These are phyloP conservation scores for Phytophthora nicotianae DNA, from an alignment of 352 stramenopile genomes.

Conservation along the genomic window DNA sequence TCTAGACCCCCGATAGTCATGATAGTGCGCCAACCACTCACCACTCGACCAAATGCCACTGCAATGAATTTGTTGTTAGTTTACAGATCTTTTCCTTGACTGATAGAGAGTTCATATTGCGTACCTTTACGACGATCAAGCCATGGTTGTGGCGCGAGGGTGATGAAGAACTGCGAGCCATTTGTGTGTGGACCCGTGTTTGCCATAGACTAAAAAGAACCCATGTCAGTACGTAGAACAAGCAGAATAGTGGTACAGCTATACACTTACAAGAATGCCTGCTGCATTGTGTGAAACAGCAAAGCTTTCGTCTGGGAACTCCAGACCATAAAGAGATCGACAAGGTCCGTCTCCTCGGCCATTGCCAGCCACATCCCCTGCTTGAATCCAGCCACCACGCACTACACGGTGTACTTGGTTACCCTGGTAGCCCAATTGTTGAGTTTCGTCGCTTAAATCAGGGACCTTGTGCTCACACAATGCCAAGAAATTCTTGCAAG, in stretches of 20 bases:
- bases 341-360: conserved; percentile 55
- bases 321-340: conserved; percentile 60
- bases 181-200: conserved; percentile 96
- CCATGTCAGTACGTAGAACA: too few relatives aligned
- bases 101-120: background rate
- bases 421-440: conserved; percentile 55
- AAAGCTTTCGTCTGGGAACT: conserved; percentile 81
- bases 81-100: background rate
- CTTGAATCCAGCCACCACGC: conserved; percentile 73
- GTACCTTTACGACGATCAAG: conserved; percentile 76
- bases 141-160: conserved; percentile 68
- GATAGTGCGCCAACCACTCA: conserved; percentile 66
- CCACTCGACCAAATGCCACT: conserved; percentile 81
- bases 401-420: conserved; percentile 73
- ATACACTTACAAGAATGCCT: conserved; percentile 60
- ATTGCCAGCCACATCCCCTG: conserved; percentile 57
- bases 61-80: conserved; percentile 4
- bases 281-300: conserved; percentile 62
- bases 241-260: background rate
- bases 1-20: conserved; percentile 56
- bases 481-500: conserved; percentile 77
- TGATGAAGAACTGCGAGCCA: conserved; percentile 99
- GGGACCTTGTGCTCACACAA: conserved; percentile 66
- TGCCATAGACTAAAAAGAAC: conserved; percentile 95
- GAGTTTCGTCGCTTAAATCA: conserved; percentile 43